Evolutionary conservation across 2,329 filamentous ascomycete genomes (phyloP).

Genomic region (Neofusicoccum sp.): DNA sequence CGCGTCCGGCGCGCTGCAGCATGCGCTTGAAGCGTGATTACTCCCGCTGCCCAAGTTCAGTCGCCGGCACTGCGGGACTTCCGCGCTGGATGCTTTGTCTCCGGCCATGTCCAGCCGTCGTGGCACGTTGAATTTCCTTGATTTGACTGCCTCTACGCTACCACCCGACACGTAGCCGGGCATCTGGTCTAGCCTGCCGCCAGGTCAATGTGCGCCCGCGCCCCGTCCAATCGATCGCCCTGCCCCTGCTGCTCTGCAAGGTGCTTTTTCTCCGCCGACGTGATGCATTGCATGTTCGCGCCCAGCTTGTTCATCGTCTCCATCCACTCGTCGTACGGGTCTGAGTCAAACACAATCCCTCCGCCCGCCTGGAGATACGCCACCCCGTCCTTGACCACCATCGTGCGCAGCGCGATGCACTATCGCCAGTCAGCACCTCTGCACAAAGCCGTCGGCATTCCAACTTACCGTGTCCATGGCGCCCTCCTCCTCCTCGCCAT

Average conservation of each 20-base stretch:
- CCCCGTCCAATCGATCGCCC: not conserved
- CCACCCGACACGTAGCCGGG: not conserved
- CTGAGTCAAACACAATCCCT: constrained; percentile 91
- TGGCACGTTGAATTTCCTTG: too few relatives aligned
- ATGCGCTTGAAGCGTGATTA: too few relatives aligned
- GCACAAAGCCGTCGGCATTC: constrained; percentile 30
- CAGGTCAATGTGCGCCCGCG: constrained; percentile 27
- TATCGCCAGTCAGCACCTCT: constrained; percentile 1
- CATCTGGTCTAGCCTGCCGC: constrained; percentile 28
- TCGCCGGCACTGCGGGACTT: too few relatives aligned
- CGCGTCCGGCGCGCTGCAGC: constrained; percentile 1
- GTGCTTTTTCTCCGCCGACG: constrained; percentile 73
- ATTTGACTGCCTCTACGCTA: constrained; percentile 7
- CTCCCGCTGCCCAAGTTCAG: too few relatives aligned
- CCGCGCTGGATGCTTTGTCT: too few relatives aligned
- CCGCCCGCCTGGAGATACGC: constrained; percentile 88
- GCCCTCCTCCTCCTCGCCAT: constrained; percentile 67
- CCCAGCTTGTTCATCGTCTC: constrained; percentile 94
- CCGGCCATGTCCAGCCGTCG: too few relatives aligned
- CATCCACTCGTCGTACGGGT: constrained; percentile 86
- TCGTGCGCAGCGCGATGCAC: constrained; percentile 79
- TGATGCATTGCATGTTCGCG: constrained; percentile 86
- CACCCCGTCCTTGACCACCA: constrained; percentile 87
- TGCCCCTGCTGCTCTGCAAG: constrained; percentile 44
- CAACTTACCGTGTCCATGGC: constrained; percentile 76